Base-by-base conservation (phyloP, 2,329 filamentous ascomycete species). In the Aspergillus thermomutatus region DNA sequence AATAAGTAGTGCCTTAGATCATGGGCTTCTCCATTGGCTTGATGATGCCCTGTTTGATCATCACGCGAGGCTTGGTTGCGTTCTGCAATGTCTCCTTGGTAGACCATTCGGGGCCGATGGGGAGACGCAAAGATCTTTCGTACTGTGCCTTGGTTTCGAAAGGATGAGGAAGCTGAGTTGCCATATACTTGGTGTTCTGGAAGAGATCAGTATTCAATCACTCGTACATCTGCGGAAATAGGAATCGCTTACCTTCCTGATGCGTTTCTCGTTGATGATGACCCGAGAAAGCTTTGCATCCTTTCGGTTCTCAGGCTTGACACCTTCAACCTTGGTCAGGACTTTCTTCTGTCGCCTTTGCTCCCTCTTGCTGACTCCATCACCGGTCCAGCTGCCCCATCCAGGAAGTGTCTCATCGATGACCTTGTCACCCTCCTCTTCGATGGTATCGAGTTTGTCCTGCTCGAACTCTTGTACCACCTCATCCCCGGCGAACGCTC, bases 1-100 rank as follows among this genome's bases (percentile, higher is more conserved):
- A 2, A 23, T 54, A 28, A 50, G 54, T 59, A 56, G 56, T 55
- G 49, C 53, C 27, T 67, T 73, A 83, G 37, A 82, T 71, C 64
- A 83, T 69, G 19, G 93, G 93, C 78, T 89, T 92, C 56, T 88
- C 86, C 84, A 99, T 90, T 43, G 94, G 90, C 67, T 86, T 83
- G 74, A 99, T 92, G 64, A 95, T 82, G 49, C 94, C 94, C 77
- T 92, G 90, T 80, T 96, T 97, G 73, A 96, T 80, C 73, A 97
- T 80, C 63, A 97, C 84, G 66, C 91, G 86, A 57, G 94, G 94
- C 83, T 93, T 96, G 58, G 90, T 96, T 59, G 85, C 85, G 66
- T 89, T 86, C 80, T 97, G 92, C 82, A 94, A 94, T 14, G 89
- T 91, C 79, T 91, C 87, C 83, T 96, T 97, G n/a, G 93, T 97